A percentile compares a stretch with the other conserved stretches of the same genome.
Evolutionary conservation across 2,329 filamentous ascomycete genomes (phyloP).

Genomic region (Didymella pomorum): DNA sequence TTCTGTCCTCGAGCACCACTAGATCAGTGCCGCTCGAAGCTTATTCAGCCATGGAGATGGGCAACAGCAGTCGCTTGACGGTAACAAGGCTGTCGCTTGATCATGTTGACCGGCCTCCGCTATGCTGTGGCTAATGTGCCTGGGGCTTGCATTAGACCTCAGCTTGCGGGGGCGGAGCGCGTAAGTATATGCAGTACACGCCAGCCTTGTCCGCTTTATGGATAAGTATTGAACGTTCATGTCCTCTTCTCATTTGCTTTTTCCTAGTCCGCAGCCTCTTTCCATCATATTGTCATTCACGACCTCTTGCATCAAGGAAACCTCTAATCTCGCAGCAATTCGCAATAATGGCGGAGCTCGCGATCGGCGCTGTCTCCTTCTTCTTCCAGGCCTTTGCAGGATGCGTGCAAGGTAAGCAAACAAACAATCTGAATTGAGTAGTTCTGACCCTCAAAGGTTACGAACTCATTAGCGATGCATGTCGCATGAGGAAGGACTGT

Average conservation of each 20-base stretch:
- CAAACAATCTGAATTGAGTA: no score
- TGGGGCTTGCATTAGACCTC: conserved; percentile 30
- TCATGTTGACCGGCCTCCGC: conserved; percentile 18
- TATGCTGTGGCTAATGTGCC: conserved; percentile 22
- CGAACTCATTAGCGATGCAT: conserved; percentile 49
- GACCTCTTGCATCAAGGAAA: no score
- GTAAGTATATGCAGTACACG: conserved; percentile 8
- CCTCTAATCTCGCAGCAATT: no score
- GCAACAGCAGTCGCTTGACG: neutral
- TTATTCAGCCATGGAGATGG: neutral
- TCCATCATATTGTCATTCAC: no score
- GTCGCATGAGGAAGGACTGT: no score
- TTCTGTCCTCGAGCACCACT: neutral
- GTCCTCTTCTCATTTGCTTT: no score
- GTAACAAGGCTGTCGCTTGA: no score
- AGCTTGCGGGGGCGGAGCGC: conserved; percentile 41
- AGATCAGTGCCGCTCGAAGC: no score
- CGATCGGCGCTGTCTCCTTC: no score
- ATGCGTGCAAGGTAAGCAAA: conserved; percentile 44
- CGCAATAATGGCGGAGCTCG: no score
- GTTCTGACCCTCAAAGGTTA: no score
- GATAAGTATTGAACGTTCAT: conserved; percentile 32
- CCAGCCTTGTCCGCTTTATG: conserved; percentile 26
- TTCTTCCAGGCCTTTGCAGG: conserved; percentile 49
- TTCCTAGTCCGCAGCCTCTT: no score